A percentile compares a stretch with the other conserved stretches of the same genome.
Evolutionary conservation across 2,329 filamentous ascomycete species (phyloP).

Genomic region (Coleophoma cylindrospora): DNA sequence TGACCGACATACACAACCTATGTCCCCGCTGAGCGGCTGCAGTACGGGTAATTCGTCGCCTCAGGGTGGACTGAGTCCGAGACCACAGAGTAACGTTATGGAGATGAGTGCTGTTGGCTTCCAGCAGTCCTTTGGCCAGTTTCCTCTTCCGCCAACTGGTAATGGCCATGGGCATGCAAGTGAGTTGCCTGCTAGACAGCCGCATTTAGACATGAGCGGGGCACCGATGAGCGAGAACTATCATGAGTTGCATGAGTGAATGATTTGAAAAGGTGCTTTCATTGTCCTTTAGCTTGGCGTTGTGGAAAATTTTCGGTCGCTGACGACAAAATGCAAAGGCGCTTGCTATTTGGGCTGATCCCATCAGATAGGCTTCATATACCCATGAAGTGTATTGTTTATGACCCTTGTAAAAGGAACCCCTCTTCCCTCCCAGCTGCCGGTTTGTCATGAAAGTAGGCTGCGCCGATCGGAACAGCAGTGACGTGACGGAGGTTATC

Average conservation of each 20-base stretch:
- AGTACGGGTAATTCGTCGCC: not conserved
- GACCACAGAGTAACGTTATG: not conserved
- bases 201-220: conserved; percentile 1
- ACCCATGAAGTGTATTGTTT: too few species aligned
- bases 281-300: too few species aligned
- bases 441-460: too few species aligned
- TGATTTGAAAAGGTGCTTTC: not conserved
- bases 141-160: not conserved
- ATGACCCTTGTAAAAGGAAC: too few species aligned
- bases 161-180: not conserved
- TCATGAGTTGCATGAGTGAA: conserved; percentile 1
- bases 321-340: too few species aligned
- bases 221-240: conserved; percentile 1
- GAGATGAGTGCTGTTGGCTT: not conserved
- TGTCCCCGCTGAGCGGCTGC: not conserved
- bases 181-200: not conserved
- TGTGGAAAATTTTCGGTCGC: too few species aligned
- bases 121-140: too few species aligned
- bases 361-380: too few species aligned
- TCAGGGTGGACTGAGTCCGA: not conserved
- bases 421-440: too few species aligned
- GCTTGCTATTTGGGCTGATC: too few species aligned
- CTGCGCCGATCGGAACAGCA: too few species aligned
- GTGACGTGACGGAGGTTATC: too few species aligned
- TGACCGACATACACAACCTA: not conserved